These are phyloP conservation scores for Ilyonectria destructans DNA, from an alignment of 2,329 filamentous ascomycete genomes.

Conservation along the genomic window DNA sequence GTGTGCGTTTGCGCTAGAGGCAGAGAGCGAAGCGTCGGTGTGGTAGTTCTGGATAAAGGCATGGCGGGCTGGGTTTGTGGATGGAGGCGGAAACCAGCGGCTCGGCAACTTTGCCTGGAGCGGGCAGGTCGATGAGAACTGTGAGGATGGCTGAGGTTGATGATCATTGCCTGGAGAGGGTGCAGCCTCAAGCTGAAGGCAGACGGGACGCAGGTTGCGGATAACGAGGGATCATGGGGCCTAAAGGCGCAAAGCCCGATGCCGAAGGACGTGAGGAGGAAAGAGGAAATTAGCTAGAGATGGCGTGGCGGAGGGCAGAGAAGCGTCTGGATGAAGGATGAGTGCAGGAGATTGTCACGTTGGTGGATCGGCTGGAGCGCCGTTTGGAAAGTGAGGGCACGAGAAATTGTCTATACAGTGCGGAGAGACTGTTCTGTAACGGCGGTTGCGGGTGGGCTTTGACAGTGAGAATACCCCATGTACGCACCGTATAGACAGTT, in stretches of 20 bases:
- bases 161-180: not conserved
- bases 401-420: slow-evolving; percentile 50
- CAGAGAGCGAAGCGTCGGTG: not conserved
- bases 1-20: slow-evolving; percentile 21
- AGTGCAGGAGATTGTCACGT: slow-evolving; percentile 46
- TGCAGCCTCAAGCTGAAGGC: not conserved
- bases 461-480: slow-evolving; percentile 40
- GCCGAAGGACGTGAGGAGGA: not conserved
- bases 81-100: slow-evolving; percentile 6
- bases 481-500: slow-evolving; percentile 52
- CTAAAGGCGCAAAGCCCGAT: not conserved
- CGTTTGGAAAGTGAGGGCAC: slow-evolving; percentile 31
- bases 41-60: not conserved
- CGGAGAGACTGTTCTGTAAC: slow-evolving; percentile 29
- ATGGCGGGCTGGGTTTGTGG: not conserved
- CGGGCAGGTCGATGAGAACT: not conserved
- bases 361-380: slow-evolving; percentile 47
- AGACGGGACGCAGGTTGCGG: not conserved
- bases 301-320: slow-evolving; percentile 45
- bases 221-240: slow-evolving; percentile 6
- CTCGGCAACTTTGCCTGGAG: not conserved
- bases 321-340: slow-evolving; percentile 42
- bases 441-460: not conserved
- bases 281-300: slow-evolving; percentile 23
- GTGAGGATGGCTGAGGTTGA: not conserved